phyloP scores from a whole-genome alignment of 208 protist genomes.

The Leishmania turanica region DNA sequence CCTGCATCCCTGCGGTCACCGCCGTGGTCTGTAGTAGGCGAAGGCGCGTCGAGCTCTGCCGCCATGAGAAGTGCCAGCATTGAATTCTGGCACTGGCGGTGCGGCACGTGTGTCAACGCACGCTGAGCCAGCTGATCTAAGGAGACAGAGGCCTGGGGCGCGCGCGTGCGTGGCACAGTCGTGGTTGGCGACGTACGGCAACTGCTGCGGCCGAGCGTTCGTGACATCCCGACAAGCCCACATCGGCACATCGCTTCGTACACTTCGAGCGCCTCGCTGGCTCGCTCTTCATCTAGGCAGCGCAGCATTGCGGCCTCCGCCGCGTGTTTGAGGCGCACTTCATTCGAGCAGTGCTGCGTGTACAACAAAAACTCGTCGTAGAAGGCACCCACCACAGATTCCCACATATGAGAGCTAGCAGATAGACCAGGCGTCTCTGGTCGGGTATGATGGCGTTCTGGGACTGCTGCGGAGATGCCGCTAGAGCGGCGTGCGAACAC shows the following conservation, averaged over 20 bases:
- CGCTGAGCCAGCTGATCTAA: conserved; percentile 26
- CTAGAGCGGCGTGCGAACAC: background rate
- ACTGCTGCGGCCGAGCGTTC: background rate
- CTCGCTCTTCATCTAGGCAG: conserved; percentile 47
- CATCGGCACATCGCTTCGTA: conserved; percentile 49
- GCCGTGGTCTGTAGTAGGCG: background rate
- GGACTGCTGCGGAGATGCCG: background rate
- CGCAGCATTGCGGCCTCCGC: conserved; percentile 50
- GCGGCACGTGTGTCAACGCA: conserved; percentile 21
- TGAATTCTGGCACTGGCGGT: conserved; percentile 10
- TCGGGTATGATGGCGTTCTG: background rate
- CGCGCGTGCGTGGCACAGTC: background rate
- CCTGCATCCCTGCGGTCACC: background rate
- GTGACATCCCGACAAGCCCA: conserved; percentile 24
- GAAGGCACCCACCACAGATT: conserved; percentile 32
- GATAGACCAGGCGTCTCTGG: conserved; percentile 9
- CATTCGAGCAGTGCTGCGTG: background rate
- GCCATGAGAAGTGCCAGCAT: conserved; percentile 29
- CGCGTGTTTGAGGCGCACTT: conserved; percentile 10
- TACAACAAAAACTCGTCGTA: conserved; percentile 23
- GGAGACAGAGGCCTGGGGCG: background rate
- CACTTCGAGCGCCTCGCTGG: conserved; percentile 59
- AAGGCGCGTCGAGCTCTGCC: conserved; percentile 18
- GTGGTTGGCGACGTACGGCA: background rate
- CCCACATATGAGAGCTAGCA: conserved; percentile 28